These are phyloP conservation scores for Strobilomyces dryophilus DNA, from an alignment of 768 basidiomycete species.

Conservation along the genomic window DNA sequence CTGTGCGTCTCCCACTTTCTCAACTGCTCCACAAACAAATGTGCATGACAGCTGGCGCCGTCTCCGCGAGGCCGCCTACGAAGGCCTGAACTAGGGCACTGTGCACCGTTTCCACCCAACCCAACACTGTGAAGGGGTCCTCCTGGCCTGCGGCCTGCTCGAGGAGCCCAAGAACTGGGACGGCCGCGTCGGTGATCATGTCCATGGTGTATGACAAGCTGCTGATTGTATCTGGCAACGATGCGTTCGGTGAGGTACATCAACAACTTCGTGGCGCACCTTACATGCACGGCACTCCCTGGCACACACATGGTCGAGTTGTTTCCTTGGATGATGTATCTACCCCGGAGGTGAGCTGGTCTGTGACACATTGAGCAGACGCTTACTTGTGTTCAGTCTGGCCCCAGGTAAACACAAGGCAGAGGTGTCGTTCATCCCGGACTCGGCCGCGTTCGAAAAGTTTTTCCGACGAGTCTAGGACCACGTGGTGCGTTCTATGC, in stretches of 20 bases:
- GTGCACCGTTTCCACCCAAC: conserved; percentile 1
- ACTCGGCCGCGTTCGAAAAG: background rate
- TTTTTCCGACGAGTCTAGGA: conserved; percentile 1
- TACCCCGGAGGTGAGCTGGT: conserved; percentile 20
- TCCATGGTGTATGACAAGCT: conserved; percentile 22
- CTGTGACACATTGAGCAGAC: too few relatives aligned
- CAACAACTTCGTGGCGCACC: conserved; percentile 20
- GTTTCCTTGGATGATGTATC: conserved; percentile 31
- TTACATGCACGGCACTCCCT: conserved; percentile 33
- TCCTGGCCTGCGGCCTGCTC: conserved; percentile 21
- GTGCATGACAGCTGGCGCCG: conserved; percentile 3
- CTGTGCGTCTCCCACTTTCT: too few relatives aligned
- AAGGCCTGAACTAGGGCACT: background rate
- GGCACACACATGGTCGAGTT: conserved; percentile 36
- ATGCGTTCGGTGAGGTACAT: conserved; percentile 7
- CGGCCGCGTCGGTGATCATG: conserved; percentile 27
- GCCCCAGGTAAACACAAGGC: conserved; percentile 2
- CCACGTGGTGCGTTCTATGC: background rate
- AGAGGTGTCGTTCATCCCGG: background rate
- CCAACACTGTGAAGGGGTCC: conserved; percentile 2
- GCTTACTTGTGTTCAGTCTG: background rate
- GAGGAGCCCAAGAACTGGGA: conserved; percentile 19
- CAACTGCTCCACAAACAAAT: too few relatives aligned
- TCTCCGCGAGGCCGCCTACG: conserved; percentile 8
- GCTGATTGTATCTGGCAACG: conserved; percentile 7